Conservation (phyloP, 179 eudicot species). For the Pouteria campechiana region DNA sequence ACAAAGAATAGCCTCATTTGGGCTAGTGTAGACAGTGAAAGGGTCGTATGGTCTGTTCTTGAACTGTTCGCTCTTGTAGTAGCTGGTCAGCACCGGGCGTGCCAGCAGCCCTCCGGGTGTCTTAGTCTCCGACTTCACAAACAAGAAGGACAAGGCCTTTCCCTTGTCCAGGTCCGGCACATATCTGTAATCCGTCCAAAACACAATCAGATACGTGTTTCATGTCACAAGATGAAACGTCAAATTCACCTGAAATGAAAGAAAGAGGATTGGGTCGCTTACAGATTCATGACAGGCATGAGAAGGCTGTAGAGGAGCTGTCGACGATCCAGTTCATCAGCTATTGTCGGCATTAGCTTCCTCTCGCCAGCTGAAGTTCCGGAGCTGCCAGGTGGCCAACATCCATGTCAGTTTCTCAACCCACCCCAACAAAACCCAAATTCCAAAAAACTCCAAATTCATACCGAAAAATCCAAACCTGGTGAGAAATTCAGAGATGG, state of each 20-base stretch:
- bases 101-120: slow-evolving; percentile 57
- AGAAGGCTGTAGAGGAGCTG: slow-evolving; percentile 68
- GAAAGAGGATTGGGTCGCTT: slow-evolving; percentile 12
- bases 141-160: slow-evolving; percentile 49
- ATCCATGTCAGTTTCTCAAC: too few relatives aligned
- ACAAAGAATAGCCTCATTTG: slow-evolving; percentile 52
- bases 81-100: slow-evolving; percentile 56
- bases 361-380: slow-evolving; percentile 79
- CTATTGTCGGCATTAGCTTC: slow-evolving; percentile 63
- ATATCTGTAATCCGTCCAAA: too few relatives aligned
- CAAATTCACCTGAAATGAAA: too few relatives aligned
- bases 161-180: slow-evolving; percentile 61
- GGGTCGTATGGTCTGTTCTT: slow-evolving; percentile 59
- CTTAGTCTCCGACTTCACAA: slow-evolving; percentile 48
- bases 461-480: slow-evolving; percentile 18
- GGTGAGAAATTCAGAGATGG: slow-evolving; percentile 64
- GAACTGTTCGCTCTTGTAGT: slow-evolving; percentile 51
- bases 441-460: neutral
- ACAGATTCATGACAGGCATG: slow-evolving; percentile 80
- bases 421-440: neutral
- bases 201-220: neutral
- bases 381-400: slow-evolving; percentile 50
- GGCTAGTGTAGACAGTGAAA: slow-evolving; percentile 43
- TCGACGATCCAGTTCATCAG: slow-evolving; percentile 62
- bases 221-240: too few relatives aligned